Percentiles rank a stretch among this genome's conserved stretches.
Conservation (phyloP, 108 stramenopile genomes). For the Cyclostephanos tholiformis region DNA sequence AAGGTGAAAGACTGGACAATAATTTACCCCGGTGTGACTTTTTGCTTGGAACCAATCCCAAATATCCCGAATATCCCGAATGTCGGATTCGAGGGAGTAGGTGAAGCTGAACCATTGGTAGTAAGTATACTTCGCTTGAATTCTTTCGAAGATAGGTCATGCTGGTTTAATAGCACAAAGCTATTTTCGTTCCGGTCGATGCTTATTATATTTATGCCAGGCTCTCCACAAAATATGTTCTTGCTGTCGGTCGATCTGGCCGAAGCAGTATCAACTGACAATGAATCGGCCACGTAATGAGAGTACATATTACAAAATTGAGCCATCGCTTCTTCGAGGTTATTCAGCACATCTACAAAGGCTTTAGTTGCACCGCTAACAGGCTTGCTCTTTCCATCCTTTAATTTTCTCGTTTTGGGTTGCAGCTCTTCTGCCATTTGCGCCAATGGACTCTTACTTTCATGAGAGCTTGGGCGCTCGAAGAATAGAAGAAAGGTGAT, state of each 20-base stretch:
- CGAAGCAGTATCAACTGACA: slow-evolving; percentile 16
- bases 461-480: slow-evolving; percentile 12
- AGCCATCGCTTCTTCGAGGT: slow-evolving; percentile 22
- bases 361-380: slow-evolving; percentile 25
- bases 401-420: background rate
- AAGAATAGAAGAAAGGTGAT: slow-evolving; percentile 56
- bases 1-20: background rate
- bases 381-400: slow-evolving; percentile 12
- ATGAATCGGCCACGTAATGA: slow-evolving; percentile 16
- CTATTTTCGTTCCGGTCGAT: slow-evolving; percentile 56
- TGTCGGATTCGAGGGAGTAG: slow-evolving; percentile 20
- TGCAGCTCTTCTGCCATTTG: slow-evolving; percentile 19
- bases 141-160: slow-evolving; percentile 37
- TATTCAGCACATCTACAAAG: slow-evolving; percentile 22
- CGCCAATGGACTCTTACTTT: slow-evolving; percentile 4
- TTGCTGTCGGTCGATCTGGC: slow-evolving; percentile 15
- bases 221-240: slow-evolving; percentile 30
- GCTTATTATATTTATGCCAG: slow-evolving; percentile 62
- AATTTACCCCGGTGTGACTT: slow-evolving; percentile 16
- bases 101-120: slow-evolving; percentile 2
- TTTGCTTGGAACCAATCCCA: slow-evolving; percentile 42
- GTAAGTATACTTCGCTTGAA: slow-evolving; percentile 19
- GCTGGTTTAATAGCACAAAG: slow-evolving; percentile 59
- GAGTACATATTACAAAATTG: slow-evolving; percentile 37
- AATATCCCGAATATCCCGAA: slow-evolving; percentile 21